Percentiles rank a stretch among this genome's conserved stretches.
Conservation (phyloP, 2,329 filamentous ascomycete genomes). For the Colletotrichum musicola region DNA sequence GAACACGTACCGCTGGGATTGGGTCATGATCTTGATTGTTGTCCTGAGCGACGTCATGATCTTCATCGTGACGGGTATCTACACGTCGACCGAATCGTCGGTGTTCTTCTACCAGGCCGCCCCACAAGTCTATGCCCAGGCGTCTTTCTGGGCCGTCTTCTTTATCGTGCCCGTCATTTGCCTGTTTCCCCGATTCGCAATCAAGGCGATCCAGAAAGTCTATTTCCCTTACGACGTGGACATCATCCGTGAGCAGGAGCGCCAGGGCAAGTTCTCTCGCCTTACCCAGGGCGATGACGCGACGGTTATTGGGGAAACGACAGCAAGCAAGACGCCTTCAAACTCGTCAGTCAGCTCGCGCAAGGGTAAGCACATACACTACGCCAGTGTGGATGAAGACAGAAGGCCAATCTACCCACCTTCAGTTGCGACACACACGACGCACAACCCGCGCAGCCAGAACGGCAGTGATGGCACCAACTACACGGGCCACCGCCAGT, state of each 20-base stretch:
- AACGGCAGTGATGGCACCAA: constrained; percentile 96
- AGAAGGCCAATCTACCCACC: constrained; percentile 93
- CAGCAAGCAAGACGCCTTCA: constrained; percentile 51
- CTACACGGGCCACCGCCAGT: constrained; percentile 77
- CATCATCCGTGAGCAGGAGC: constrained; percentile 93
- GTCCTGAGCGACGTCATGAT: constrained; percentile 85
- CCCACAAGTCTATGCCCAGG: constrained; percentile 80
- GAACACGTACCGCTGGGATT: constrained; percentile 98
- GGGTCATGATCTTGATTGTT: constrained; percentile 90
- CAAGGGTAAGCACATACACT: constrained; percentile 68
- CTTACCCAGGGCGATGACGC: constrained; percentile 59
- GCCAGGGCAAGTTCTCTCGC: constrained; percentile 84
- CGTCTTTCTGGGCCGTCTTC: constrained; percentile 89
- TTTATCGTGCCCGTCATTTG: constrained; percentile 84
- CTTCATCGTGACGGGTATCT: constrained; percentile 96
- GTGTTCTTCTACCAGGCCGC: constrained; percentile 79
- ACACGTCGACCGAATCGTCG: constrained; percentile 61
- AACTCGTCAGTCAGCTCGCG: constrained; percentile 72
- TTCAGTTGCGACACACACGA: constrained; percentile 83
- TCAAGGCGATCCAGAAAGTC: constrained; percentile 92
- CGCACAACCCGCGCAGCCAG: constrained; percentile 85
- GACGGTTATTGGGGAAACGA: constrained; percentile 38
- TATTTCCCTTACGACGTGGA: constrained; percentile 95
- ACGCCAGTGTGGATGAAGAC: constrained; percentile 84
- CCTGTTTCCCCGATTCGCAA: constrained; percentile 86